A percentile compares a stretch with the other conserved stretches of the same genome.
These are phyloP conservation scores for Metschnikowia bowlesiae DNA, from an alignment of 805 yeast genomes.

Conservation along the genomic window DNA sequence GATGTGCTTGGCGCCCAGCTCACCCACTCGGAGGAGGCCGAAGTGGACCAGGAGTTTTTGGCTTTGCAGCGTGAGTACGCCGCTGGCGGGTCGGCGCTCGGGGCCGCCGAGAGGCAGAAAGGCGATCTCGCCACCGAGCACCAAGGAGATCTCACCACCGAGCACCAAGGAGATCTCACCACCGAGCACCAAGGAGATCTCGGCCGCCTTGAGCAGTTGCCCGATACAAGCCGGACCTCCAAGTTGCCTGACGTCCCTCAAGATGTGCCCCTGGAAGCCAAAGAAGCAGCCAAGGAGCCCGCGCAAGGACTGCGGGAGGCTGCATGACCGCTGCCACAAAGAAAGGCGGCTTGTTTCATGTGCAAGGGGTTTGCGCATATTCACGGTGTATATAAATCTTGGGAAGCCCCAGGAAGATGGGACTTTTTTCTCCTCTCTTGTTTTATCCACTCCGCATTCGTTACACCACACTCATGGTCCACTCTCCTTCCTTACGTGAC, in stretches of 20 bases:
- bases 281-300: constrained; percentile 15
- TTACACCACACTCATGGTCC: too few species aligned
- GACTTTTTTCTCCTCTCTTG: too few species aligned
- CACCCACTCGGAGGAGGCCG: constrained; percentile 49
- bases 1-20: constrained; percentile 44
- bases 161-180: background rate
- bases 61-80: constrained; percentile 44
- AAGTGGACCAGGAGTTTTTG: constrained; percentile 61
- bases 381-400: too few species aligned
- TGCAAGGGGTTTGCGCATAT: too few species aligned
- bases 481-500: too few species aligned
- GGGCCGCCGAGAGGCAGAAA: background rate
- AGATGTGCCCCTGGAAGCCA: constrained; percentile 10
- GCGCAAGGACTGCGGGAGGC: background rate
- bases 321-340: background rate
- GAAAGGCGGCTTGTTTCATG: background rate
- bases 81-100: constrained; percentile 4
- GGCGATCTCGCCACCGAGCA: background rate
- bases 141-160: background rate
- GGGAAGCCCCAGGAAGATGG: too few species aligned
- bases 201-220: constrained; percentile 3
- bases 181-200: background rate
- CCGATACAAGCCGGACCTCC: constrained; percentile 10
- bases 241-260: constrained; percentile 11
- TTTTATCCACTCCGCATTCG: too few species aligned